Evolutionary conservation across 2,329 filamentous ascomycete genomes (phyloP), one percentile per base, ranked within the genome.

Genomic region (Arthrobotrys entomopaga): DNA sequence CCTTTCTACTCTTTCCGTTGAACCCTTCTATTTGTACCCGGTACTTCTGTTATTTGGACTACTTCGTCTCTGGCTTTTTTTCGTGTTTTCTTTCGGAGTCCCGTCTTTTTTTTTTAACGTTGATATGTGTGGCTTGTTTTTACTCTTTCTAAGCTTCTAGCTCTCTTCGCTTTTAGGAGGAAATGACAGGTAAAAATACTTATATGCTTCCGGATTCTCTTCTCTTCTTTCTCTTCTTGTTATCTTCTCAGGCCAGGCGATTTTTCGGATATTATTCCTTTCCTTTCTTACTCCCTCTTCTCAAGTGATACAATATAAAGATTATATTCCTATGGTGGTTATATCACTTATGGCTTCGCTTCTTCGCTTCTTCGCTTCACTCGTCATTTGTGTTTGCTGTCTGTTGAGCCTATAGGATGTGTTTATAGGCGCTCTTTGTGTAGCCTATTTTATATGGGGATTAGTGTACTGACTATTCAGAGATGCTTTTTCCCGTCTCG

Each of bases 231-330:
- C 16, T 50, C 19, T 50, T 49, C 10, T 34, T 13, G 49, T 22
- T 49, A n/a, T 29, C 20, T 20, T 34, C 42, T 59, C 20, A 40
- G 56, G 20, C 20, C 42, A 48, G 56, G 56, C 56, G 56, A 59
- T 65, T 38, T 65, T 49, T 11, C 13, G 26, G 46, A 42, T 43
- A 38, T 65, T 54, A 22, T 48, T 49, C 43, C 46, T 48, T 65
- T 2, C 43, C 57, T n/a, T 34, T 49, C 24, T 56, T 43, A 22
- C 56, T 56, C 20, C 8, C 50, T 26, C 15, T 56, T 11, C n/a
- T 42, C 24, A 63, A n/a, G 34, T 53, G 49, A 53, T 57, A 26
- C 20, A 34, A 59, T 66, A 48, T 58, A 24, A 61, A 63, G 49
- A 34, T 10, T 34, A 34, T 34, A 34, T 34, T 34, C 29, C 29